Evolutionary conservation across 1,284 basidiomycete species (phyloP).

Genomic region (Cryptococcus depauperatus): DNA sequence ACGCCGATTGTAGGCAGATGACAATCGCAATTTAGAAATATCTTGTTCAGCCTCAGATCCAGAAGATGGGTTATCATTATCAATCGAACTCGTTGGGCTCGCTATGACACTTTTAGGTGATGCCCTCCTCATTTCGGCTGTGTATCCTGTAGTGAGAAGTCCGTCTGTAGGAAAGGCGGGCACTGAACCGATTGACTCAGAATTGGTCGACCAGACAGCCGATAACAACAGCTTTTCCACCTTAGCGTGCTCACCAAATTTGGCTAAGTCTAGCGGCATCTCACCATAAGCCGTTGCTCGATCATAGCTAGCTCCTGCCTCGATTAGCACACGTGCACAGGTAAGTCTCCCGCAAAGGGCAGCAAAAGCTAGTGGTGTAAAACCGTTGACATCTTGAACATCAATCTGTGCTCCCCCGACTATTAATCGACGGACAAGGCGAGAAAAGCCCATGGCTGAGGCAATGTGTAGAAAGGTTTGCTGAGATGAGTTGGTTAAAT

Average conservation of each 20-base stretch:
- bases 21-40: constrained; percentile 5
- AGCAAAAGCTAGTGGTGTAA: constrained; percentile 82
- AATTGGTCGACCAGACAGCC: constrained; percentile 33
- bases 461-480: constrained; percentile 85
- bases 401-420: constrained; percentile 69
- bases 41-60: constrained; percentile 27
- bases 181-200: background rate
- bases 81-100: constrained; percentile 26
- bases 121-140: constrained; percentile 1
- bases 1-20: constrained; percentile 8
- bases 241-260: constrained; percentile 50
- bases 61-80: constrained; percentile 43
- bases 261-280: constrained; percentile 68
- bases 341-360: constrained; percentile 59
- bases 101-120: constrained; percentile 14
- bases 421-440: constrained; percentile 65
- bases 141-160: constrained; percentile 2
- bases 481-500: constrained; percentile 54
- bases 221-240: constrained; percentile 45
- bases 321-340: constrained; percentile 62
- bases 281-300: constrained; percentile 69
- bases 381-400: constrained; percentile 79
- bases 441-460: constrained; percentile 67
- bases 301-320: constrained; percentile 69
- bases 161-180: background rate